These are phyloP conservation scores for Calocybe gambosa DNA, from an alignment of 1,284 basidiomycete species.

Conservation along the genomic window DNA sequence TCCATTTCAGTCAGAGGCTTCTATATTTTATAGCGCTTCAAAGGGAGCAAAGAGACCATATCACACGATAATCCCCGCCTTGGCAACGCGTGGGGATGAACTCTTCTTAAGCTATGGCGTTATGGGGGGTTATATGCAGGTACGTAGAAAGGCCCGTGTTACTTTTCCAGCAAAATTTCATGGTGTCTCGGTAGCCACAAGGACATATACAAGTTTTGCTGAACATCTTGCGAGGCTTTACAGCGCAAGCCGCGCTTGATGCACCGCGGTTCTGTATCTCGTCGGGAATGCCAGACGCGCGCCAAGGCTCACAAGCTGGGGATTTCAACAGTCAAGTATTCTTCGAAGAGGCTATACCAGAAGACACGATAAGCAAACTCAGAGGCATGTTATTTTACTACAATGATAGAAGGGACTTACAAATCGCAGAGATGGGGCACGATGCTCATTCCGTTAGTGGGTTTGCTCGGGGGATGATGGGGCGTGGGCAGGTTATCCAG, in stretches of 20 bases:
- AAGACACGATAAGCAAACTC: constrained; percentile 55
- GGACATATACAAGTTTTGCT: constrained; percentile 93
- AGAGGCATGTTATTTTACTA: constrained; percentile 39
- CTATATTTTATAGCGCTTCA: not conserved
- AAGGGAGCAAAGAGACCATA: constrained; percentile 86
- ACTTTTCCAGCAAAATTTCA: not conserved
- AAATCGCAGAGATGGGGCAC: constrained; percentile 75
- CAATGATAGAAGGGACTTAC: constrained; percentile 1
- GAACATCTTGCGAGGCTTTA: constrained; percentile 83
- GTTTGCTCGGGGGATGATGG: constrained; percentile 67
- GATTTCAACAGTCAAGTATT: constrained; percentile 80
- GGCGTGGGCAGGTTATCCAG: constrained; percentile 93
- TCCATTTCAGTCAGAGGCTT: not conserved
- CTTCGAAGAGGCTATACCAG: constrained; percentile 78
- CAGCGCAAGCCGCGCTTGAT: constrained; percentile 81
- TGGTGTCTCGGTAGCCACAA: constrained; percentile 52
- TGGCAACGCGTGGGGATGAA: constrained; percentile 79
- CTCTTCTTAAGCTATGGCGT: constrained; percentile 88
- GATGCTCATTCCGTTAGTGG: constrained; percentile 61
- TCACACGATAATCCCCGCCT: constrained; percentile 93
- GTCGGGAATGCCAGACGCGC: constrained; percentile 67
- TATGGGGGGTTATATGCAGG: constrained; percentile 95
- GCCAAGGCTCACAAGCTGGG: constrained; percentile 42
- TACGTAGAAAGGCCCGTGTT: constrained; percentile 10
- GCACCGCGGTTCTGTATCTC: constrained; percentile 96